These are phyloP conservation scores for Phylloporus scabripes DNA, from an alignment of 768 basidiomycete genomes.

Conservation along the genomic window DNA sequence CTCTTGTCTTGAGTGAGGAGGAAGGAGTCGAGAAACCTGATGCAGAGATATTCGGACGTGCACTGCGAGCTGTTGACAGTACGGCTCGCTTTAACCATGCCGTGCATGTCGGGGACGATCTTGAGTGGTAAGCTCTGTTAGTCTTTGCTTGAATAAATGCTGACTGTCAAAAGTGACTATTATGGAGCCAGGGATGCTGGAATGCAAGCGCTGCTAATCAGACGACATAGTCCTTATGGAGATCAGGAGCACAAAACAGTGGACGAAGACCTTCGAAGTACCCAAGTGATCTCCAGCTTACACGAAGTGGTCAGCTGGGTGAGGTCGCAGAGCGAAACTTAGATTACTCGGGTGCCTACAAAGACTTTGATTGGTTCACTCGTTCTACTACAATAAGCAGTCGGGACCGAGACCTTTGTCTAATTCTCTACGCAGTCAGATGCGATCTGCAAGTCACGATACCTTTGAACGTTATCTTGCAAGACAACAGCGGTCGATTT, in stretches of 20 bases:
- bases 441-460: too few relatives aligned
- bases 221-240: constrained; percentile 45
- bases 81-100: constrained; percentile 31
- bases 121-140: constrained; percentile 46
- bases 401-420: too few relatives aligned
- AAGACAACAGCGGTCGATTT: too few relatives aligned
- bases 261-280: constrained; percentile 37
- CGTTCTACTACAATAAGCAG: too few relatives aligned
- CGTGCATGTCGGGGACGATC: constrained; percentile 74
- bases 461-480: too few relatives aligned
- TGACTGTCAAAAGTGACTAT: constrained; percentile 50
- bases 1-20: constrained; percentile 66
- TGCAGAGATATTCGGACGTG: constrained; percentile 49
- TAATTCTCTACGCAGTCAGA: too few relatives aligned
- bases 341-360: not conserved
- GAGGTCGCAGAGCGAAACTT: constrained; percentile 8
- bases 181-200: constrained; percentile 52
- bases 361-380: too few relatives aligned
- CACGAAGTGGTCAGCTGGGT: constrained; percentile 36
- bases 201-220: constrained; percentile 52
- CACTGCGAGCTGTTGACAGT: constrained; percentile 18
- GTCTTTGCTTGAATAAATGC: not conserved
- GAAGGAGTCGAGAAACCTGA: constrained; percentile 67
- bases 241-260: constrained; percentile 41
- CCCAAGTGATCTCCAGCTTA: constrained; percentile 36